Percentiles rank a stretch among this genome's conserved stretches.
These are phyloP conservation scores for Puccinia triticina DNA, from an alignment of 1,284 basidiomycete genomes.

Conservation along the genomic window DNA sequence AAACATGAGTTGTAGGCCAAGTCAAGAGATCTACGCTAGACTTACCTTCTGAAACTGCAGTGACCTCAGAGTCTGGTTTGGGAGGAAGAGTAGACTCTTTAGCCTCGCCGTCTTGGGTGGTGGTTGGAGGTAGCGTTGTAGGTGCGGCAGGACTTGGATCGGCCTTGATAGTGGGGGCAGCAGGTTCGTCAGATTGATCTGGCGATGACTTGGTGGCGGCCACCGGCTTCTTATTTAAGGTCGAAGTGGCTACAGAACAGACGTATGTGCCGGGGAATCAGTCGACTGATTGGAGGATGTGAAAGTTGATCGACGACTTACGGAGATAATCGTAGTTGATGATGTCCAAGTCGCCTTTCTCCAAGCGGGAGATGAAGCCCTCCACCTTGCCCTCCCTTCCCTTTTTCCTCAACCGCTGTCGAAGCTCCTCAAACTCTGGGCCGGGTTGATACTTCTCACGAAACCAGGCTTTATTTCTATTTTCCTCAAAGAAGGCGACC, in stretches of 20 bases:
- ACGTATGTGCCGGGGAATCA: not conserved
- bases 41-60: constrained; percentile 23
- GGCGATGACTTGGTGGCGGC: constrained; percentile 1
- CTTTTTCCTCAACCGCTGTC: constrained; percentile 45
- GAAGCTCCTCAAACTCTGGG: constrained; percentile 41
- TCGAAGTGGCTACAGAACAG: not conserved
- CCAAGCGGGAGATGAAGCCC: constrained; percentile 14
- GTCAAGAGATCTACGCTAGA: not conserved
- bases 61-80: constrained; percentile 2
- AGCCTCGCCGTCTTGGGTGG: constrained; percentile 14
- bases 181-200: not conserved
- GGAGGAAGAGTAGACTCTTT: not conserved
- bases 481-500: constrained; percentile 54
- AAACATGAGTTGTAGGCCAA: not conserved
- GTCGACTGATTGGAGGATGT: too few relatives aligned
- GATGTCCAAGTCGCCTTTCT: constrained; percentile 46
- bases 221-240: constrained; percentile 20
- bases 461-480: constrained; percentile 51
- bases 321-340: constrained; percentile 45
- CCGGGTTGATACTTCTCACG: constrained; percentile 48
- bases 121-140: not conserved
- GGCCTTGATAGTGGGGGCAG: not conserved
- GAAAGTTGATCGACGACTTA: not conserved
- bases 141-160: not conserved
- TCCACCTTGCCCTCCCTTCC: constrained; percentile 41